phyloP scores from a whole-genome alignment of 805 yeast genomes.

The Monosporozyma yasuniensis region DNA sequence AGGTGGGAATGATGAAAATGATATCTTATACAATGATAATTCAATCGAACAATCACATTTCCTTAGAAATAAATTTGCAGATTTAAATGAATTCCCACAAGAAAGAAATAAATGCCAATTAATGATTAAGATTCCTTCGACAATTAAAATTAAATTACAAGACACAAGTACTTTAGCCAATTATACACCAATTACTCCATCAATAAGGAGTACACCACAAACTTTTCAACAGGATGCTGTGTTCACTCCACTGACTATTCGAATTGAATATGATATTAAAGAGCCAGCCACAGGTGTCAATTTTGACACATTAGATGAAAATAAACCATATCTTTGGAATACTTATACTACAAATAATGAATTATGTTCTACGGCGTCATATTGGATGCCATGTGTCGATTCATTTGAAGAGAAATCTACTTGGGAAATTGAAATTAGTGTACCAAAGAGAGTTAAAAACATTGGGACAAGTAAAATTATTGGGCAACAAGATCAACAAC shows the following conservation, averaged over 20 bases:
- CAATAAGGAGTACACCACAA: constrained; percentile 33
- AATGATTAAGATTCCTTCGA: constrained; percentile 26
- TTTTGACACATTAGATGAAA: constrained; percentile 42
- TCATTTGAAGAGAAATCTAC: constrained; percentile 79
- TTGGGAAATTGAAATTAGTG: constrained; percentile 84
- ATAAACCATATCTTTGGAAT: constrained; percentile 53
- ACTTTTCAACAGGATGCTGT: constrained; percentile 35
- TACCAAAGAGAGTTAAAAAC: constrained; percentile 72
- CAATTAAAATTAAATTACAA: constrained; percentile 49
- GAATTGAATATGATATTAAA: constrained; percentile 53
- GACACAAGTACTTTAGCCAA: constrained; percentile 35
- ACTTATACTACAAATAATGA: constrained; percentile 80
- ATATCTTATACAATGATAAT: constrained; percentile 18
- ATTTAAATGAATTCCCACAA: constrained; percentile 24
- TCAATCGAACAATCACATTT: constrained; percentile 29
- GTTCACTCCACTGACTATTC: constrained; percentile 66
- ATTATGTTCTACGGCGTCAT: constrained; percentile 70
- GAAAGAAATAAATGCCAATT: constrained; percentile 25
- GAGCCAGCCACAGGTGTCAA: constrained; percentile 68
- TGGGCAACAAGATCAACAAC: constrained; percentile 21
- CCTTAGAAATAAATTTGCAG: constrained; percentile 24
- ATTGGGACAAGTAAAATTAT: constrained; percentile 37
- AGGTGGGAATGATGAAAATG: constrained; percentile 5
- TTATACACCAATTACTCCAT: constrained; percentile 34
- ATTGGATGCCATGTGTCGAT: constrained; percentile 98